A percentile compares a stretch with the other conserved stretches of the same genome.
Conservation (phyloP, 176 grass and related monocot species). For the Bromus sterilis region DNA sequence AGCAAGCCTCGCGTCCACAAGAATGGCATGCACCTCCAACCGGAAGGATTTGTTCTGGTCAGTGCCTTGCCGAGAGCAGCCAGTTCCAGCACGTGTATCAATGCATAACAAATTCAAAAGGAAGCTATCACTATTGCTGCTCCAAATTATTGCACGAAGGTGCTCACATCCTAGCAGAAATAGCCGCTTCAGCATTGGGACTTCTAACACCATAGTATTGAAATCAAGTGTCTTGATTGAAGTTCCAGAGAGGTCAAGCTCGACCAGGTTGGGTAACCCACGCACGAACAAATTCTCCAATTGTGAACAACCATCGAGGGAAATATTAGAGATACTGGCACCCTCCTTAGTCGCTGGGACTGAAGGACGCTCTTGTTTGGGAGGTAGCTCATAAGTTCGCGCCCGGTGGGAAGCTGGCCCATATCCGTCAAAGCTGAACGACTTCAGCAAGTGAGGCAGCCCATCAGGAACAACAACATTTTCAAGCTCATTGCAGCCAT, state of each 20-base stretch:
- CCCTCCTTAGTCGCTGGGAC: too few relatives aligned
- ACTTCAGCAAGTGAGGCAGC: not conserved
- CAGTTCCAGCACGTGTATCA: not conserved
- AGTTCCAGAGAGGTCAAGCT: not conserved
- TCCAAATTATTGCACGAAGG: not conserved
- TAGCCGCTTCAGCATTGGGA: not conserved
- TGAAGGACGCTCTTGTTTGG: too few relatives aligned
- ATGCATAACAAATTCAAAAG: not conserved
- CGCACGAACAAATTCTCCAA: not conserved
- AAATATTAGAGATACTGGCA: not conserved
- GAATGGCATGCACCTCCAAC: not conserved
- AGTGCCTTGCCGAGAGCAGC: not conserved
- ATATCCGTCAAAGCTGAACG: constrained; percentile 11
- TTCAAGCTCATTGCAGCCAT: too few relatives aligned
- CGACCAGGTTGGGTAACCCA: not conserved
- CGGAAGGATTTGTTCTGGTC: not conserved
- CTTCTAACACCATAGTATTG: not conserved
- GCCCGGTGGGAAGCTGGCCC: not conserved
- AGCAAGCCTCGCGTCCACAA: not conserved
- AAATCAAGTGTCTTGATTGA: not conserved
- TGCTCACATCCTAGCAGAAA: not conserved
- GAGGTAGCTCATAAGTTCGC: too few relatives aligned
- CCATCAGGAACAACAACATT: too few relatives aligned
- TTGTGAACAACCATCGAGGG: not conserved
- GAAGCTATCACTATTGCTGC: not conserved